Conservation (phyloP, 1,139 yeast species). For the Komagataea norvegica region DNA sequence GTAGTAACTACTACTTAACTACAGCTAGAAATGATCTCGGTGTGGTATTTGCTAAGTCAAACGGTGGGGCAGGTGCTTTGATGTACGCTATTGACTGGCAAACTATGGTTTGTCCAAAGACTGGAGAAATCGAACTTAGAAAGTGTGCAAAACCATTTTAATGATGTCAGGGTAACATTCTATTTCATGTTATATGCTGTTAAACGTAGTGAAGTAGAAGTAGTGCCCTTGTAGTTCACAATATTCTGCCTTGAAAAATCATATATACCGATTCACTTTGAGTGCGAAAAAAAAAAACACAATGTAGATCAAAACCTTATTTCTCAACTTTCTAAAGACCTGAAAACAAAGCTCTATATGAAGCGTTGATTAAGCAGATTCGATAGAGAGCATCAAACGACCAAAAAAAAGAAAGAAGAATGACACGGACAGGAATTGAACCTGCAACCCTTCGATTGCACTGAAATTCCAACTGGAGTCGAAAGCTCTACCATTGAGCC, state of each 20-base stretch:
- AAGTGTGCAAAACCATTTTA: constrained; percentile 90
- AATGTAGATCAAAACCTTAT: no score
- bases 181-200: no score
- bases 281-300: no score
- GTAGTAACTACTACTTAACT: constrained; percentile 79
- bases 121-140: constrained; percentile 73
- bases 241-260: no score
- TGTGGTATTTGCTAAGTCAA: constrained; percentile 78
- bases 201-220: no score
- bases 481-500: constrained; percentile 90
- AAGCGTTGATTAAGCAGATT: no score
- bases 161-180: no score
- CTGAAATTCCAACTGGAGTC: constrained; percentile 53
- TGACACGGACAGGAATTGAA: constrained; percentile 75
- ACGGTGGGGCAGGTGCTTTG: constrained; percentile 66
- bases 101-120: constrained; percentile 74
- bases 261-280: no score
- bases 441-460: constrained; percentile 70
- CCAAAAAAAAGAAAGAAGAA: constrained; percentile 28
- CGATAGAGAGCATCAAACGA: no score
- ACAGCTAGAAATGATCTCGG: constrained; percentile 93
- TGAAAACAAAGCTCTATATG: no score
- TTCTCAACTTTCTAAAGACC: no score
- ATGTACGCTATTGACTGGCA: constrained; percentile 97
- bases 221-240: no score